Conservation (phyloP, 2,329 filamentous ascomycete species). For the Paecilomyces niveus region DNA sequence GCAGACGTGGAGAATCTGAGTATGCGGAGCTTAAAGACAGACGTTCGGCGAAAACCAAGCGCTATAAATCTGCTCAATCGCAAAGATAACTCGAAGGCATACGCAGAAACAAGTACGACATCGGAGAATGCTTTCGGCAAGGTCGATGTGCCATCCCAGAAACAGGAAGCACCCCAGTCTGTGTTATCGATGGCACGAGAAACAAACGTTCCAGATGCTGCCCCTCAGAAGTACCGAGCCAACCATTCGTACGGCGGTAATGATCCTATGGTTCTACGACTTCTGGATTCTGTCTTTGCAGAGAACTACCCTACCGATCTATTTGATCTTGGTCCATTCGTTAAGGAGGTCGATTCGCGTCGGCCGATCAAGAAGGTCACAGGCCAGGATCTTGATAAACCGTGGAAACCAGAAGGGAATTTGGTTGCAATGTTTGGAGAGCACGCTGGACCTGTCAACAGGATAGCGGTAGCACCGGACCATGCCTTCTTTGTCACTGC, state of each 20-base stretch:
- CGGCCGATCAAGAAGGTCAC: conserved; percentile 48
- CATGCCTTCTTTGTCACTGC: conserved; percentile 92
- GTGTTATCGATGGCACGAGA: conserved; percentile 30
- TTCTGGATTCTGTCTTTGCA: conserved; percentile 78
- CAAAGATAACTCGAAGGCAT: conserved; percentile 52
- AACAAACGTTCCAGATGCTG: conserved; percentile 15
- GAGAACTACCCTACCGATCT: conserved; percentile 56
- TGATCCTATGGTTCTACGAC: conserved; percentile 53
- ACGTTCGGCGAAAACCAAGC: conserved; percentile 41
- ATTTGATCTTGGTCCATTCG: conserved; percentile 67
- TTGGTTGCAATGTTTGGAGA: conserved; percentile 85
- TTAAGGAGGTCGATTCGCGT: conserved; percentile 57
- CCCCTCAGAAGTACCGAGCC: conserved; percentile 46
- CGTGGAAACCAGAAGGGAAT: conserved; percentile 78
- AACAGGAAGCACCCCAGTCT: conserved; percentile 27
- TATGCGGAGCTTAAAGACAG: conserved; percentile 18
- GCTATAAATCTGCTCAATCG: conserved; percentile 55
- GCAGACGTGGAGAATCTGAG: conserved; percentile 23
- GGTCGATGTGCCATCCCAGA: conserved; percentile 48
- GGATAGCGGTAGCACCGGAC: conserved; percentile 76
- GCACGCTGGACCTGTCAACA: conserved; percentile 73
- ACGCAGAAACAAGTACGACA: conserved; percentile 58
- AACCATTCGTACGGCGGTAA: conserved; percentile 83
- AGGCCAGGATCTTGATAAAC: conserved; percentile 48
- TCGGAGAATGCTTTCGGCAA: conserved; percentile 59